phyloP scores from a whole-genome alignment of 139 green algal genomes.

The Chlamydomonas sp. region DNA sequence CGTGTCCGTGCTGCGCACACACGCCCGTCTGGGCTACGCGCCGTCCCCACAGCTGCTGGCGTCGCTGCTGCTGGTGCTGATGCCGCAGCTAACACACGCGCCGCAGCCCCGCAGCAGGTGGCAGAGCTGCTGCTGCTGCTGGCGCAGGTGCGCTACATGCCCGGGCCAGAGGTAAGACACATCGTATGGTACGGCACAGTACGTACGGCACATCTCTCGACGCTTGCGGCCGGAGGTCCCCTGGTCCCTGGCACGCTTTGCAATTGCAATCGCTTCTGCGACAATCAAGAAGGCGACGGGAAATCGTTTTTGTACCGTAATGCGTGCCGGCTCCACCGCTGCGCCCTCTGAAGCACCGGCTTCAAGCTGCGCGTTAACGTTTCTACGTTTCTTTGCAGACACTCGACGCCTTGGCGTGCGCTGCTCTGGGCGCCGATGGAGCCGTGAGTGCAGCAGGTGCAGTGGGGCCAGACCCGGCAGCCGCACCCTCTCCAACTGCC shows the following conservation, averaged over 20 bases:
- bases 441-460: not conserved
- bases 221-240: too few species aligned
- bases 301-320: too few species aligned
- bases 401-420: not conserved
- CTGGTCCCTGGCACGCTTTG: too few species aligned
- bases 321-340: too few species aligned
- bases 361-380: too few species aligned
- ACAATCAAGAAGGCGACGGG: too few species aligned
- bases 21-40: conserved; percentile 1
- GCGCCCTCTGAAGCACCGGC: too few species aligned
- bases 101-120: not conserved
- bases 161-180: conserved; percentile 7
- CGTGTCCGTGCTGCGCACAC: not conserved
- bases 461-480: too few species aligned
- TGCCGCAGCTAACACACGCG: conserved; percentile 14
- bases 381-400: not conserved
- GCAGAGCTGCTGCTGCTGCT: conserved; percentile 20
- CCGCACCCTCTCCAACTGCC: too few species aligned
- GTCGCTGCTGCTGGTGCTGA: not conserved
- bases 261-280: too few species aligned
- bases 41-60: not conserved
- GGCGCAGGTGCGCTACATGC: conserved; percentile 12
- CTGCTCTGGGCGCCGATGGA: not conserved
- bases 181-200: too few species aligned
- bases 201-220: too few species aligned